Base-by-base conservation (phyloP, 192 early-diverging fungal genomes). In the Coemansia sp. region DNA sequence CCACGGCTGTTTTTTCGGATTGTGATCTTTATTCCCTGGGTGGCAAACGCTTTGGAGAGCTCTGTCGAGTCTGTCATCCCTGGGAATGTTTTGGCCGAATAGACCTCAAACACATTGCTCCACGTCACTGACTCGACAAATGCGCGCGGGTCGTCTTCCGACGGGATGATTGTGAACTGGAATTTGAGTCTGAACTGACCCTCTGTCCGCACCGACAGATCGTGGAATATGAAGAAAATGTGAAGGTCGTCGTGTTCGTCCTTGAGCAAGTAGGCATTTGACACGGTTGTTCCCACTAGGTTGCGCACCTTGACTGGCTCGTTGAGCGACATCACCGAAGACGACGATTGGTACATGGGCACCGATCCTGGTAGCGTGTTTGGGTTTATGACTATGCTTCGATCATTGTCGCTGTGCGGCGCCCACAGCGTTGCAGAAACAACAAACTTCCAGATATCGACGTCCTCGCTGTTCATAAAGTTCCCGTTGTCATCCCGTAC, bases 61-160 rank as follows among this genome's bases (percentile, higher is more conserved):
- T 81, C 75, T 0, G 88, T 91, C 10, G 88, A 91, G 67, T 89
- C 88, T n/a, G 86, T 89, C 88, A 91, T 90, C 6, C 89, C 89
- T 3, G 89, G 89, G 66, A 91, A 91, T 40, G 84, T 82, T 60
- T 91, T 91, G 30, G 88, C 89, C 36, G 87, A 89, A 65, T 83
- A 89, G 47, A 89, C 87, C 19, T 77, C 80, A 64, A 91, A 91
- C 0, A 87, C 71, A 55, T 59, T 65, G 65, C 70, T 77, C 67
- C 72, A 75, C 25, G 72, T 61, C 9, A 73, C 57, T 14, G 54
- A 63, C 56, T 82, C 66, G 53, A 81, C 73, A 67, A 75, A 66
- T 7, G 78, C 73, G 13, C 65, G 68, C 73, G 76, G 70, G 7
- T 70, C 64, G 30, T 84, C 85, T 58, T 85, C 81, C 57, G 82